Conservation (phyloP, 2,329 filamentous ascomycete genomes). For the Magnaporthiopsis incrustans region DNA sequence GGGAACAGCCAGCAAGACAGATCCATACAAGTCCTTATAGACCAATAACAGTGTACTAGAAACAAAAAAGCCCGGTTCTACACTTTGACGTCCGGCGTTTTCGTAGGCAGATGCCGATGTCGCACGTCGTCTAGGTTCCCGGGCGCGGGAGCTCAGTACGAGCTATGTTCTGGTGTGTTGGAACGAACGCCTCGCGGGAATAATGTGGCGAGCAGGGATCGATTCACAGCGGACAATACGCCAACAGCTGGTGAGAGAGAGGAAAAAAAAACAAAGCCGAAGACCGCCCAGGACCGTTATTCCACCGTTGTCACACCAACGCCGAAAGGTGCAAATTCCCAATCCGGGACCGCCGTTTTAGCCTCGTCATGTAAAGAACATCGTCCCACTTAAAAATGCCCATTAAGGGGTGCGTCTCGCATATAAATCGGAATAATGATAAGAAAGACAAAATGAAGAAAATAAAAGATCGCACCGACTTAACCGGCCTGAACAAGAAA, state of each 20-base stretch:
- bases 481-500: neutral
- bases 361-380: neutral
- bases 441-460: neutral
- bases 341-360: neutral
- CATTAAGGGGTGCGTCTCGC: neutral
- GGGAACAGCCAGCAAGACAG: neutral
- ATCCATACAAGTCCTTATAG: neutral
- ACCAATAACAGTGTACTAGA: neutral
- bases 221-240: neutral
- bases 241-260: neutral
- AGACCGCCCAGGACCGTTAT: neutral
- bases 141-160: neutral
- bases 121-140: neutral
- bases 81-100: neutral
- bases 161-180: neutral
- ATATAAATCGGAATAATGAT: neutral
- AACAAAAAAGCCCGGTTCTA: neutral
- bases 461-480: neutral
- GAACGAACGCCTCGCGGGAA: neutral
- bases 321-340: neutral
- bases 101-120: neutral
- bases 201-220: neutral
- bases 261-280: neutral
- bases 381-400: neutral
- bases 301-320: neutral